These are phyloP conservation scores for Panaeolus papilionaceus DNA, from an alignment of 768 basidiomycete species.

Conservation along the genomic window DNA sequence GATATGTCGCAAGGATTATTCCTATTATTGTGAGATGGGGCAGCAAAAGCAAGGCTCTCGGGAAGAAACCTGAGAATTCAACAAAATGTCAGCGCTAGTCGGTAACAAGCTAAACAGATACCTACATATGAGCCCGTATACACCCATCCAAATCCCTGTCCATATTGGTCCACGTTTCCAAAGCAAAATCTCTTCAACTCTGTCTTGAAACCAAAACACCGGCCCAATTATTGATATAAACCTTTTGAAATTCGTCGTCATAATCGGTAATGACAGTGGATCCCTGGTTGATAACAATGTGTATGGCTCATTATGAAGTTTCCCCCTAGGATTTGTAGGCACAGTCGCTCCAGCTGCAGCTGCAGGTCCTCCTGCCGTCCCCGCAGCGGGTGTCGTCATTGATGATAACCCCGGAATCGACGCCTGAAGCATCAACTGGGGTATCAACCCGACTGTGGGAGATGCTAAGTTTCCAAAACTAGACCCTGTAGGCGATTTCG, in stretches of 20 bases:
- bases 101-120: constrained; percentile 21
- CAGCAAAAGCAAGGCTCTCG: constrained; percentile 70
- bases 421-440: constrained; percentile 44
- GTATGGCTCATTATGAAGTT: constrained; percentile 30
- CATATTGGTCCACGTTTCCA: constrained; percentile 82
- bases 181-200: constrained; percentile 82
- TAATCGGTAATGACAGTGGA: constrained; percentile 78
- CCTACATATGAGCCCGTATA: constrained; percentile 83
- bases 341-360: constrained; percentile 17
- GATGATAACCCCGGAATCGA: constrained; percentile 30
- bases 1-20: constrained; percentile 72
- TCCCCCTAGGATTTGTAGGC: constrained; percentile 31
- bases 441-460: constrained; percentile 41
- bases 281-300: constrained; percentile 64
- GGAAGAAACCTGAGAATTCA: constrained; percentile 68
- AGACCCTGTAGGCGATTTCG: constrained; percentile 27
- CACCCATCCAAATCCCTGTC: constrained; percentile 77
- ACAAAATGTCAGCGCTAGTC: not conserved
- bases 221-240: constrained; percentile 81
- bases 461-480: constrained; percentile 31
- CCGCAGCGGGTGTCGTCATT: constrained; percentile 14
- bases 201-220: constrained; percentile 90
- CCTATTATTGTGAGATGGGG: constrained; percentile 69
- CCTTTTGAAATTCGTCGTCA: constrained; percentile 80
- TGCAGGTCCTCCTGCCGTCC: constrained; percentile 5